These are phyloP conservation scores for Hericium coralloides DNA, from an alignment of 768 basidiomycete genomes.

Conservation along the genomic window DNA sequence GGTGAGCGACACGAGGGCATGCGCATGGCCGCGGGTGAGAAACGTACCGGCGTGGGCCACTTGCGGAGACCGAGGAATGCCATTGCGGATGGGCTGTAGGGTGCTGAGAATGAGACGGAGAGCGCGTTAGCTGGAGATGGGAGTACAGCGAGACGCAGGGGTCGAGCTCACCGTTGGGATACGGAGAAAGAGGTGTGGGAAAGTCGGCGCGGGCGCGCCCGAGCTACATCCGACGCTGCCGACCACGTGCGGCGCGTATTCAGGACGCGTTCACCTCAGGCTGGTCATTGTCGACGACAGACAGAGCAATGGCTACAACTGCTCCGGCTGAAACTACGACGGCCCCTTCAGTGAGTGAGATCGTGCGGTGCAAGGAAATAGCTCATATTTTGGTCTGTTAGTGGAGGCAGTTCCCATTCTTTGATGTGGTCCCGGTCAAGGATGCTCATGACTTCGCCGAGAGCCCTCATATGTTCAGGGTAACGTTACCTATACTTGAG, in stretches of 20 bases:
- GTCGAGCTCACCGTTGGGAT: background rate
- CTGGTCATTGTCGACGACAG: background rate
- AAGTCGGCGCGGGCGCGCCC: background rate
- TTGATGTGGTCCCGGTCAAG: conserved; percentile 67
- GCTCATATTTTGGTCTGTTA: conserved; percentile 18
- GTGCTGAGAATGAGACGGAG: background rate
- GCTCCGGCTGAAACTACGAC: no score
- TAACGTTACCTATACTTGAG: background rate
- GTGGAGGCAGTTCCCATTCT: conserved; percentile 92
- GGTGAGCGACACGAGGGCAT: background rate
- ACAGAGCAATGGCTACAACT: no score
- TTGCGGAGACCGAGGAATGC: conserved; percentile 74
- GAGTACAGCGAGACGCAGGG: background rate
- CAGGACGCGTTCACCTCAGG: background rate
- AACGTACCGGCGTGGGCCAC: conserved; percentile 69
- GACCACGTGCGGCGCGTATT: background rate
- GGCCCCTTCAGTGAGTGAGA: no score
- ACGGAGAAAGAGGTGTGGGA: background rate
- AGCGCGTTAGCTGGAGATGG: background rate
- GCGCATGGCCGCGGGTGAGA: background rate
- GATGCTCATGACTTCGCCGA: conserved; percentile 70
- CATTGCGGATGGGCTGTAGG: conserved; percentile 29
- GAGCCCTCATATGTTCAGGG: conserved; percentile 65
- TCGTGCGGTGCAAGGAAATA: background rate
- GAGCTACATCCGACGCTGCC: background rate